phyloP scores from a whole-genome alignment of 495 filamentous ascomycete genomes.

The Hyaloscypha bicolor region DNA sequence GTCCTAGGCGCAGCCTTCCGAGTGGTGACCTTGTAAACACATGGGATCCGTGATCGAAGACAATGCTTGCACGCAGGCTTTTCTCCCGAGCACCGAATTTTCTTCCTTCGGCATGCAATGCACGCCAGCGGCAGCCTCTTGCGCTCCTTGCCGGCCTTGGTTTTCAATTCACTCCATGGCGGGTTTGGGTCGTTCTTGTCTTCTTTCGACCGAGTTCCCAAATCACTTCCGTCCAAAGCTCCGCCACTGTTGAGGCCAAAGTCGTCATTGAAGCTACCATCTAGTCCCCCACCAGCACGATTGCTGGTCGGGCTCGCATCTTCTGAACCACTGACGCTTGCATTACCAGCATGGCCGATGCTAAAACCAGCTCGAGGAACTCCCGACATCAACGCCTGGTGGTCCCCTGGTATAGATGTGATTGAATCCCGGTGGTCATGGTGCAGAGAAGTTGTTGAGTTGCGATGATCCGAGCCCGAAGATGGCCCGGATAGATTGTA shows the following conservation, averaged over 20 bases:
- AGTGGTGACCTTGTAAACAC: conserved; percentile 97
- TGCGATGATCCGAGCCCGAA: conserved; percentile 15
- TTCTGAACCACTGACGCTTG: conserved; percentile 40
- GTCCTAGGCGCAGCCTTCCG: conserved; percentile 94
- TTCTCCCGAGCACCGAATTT: conserved; percentile 97
- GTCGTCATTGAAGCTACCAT: conserved; percentile 44
- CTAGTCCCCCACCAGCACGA: conserved; percentile 43
- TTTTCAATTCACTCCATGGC: conserved; percentile 95
- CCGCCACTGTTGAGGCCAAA: conserved; percentile 50
- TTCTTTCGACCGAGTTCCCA: conserved; percentile 52
- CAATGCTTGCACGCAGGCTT: conserved; percentile 98
- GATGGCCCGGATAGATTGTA: conserved; percentile 22
- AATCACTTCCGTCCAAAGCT: conserved; percentile 50
- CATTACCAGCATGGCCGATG: conserved; percentile 22
- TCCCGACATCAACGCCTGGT: conserved; percentile 25
- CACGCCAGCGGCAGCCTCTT: conserved; percentile 93
- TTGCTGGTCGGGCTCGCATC: conserved; percentile 51
- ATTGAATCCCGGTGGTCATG: conserved; percentile 29
- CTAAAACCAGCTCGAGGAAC: conserved; percentile 25
- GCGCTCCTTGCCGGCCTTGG: conserved; percentile 95
- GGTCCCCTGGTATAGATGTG: conserved; percentile 22
- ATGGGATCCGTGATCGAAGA: conserved; percentile 88
- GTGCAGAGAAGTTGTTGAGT: conserved; percentile 27
- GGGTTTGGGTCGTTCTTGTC: conserved; percentile 64
- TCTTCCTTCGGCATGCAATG: conserved; percentile 94